Evolutionary conservation across 805 yeast genomes (phyloP), one percentile per base, ranked within the genome.

Genomic region (Sugiyamaella americana): DNA sequence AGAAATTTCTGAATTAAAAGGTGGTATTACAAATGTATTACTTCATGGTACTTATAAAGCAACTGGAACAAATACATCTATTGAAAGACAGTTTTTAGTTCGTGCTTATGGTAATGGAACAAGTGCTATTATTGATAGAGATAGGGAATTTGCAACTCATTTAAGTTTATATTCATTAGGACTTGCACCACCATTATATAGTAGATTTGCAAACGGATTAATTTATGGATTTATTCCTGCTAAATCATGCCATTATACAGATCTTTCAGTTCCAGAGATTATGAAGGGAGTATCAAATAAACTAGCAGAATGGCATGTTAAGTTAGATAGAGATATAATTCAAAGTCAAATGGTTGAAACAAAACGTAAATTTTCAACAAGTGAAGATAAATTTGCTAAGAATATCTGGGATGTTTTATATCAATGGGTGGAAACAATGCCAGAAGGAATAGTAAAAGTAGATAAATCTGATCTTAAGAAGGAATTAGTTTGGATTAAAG

Each of bases 41-140:
- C 51, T 64, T 16, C 50, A 61, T 26, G 66, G 61, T 3, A 36
- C 34, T 5, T 48, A 48, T 26, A 32, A 32, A 10, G 18, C 30
- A 21, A 56, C 51, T 30, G 42, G 39, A 16, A 21, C 29, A 16
- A 22, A 35, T n/a, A n/a, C 26, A 22, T 22, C 39, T 34, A 34
- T 26, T 26, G 42, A 51, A n/a, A 41, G 40, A 24, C 44, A 52
- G 37, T 58, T 58, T 40, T 69, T 84, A 16, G 79, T 84, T 46
- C 68, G 93, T 49, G 80, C 84, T 0, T 84, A 84, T 54, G 93
- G 93, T 5, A 74, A 76, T 47, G 88, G 88, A 10, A 84, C 93
- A 1, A 75, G 73, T 46, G 66, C 79, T 32, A 82, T 84, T 43
- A 84, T 84, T 29, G 88, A 84, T 62, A 68, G 93, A 52, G 80